These are phyloP conservation scores for Primulina tabacum DNA, from an alignment of 257 asterid genomes.

Conservation along the genomic window DNA sequence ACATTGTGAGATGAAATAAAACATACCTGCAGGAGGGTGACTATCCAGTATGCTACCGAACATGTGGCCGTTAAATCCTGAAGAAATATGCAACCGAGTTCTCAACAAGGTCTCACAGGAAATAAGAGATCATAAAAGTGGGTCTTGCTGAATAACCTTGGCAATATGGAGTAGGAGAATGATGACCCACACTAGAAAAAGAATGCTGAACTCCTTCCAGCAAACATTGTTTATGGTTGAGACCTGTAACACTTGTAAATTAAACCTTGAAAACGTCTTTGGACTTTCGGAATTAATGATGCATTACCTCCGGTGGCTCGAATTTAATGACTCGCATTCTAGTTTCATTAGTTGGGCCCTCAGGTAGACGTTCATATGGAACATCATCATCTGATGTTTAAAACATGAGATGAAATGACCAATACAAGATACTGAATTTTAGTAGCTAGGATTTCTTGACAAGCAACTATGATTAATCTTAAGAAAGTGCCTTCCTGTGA, in stretches of 20 bases:
- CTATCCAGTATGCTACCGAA: constrained; percentile 45
- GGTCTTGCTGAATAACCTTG: constrained; percentile 36
- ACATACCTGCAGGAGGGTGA: constrained; percentile 49
- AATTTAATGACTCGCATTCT: background rate
- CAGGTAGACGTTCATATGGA: background rate
- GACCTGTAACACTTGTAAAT: constrained; percentile 26
- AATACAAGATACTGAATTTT: background rate
- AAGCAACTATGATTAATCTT: no score
- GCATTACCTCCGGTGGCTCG: no score
- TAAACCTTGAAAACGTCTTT: no score
- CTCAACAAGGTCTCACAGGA: constrained; percentile 1
- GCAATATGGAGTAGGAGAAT: constrained; percentile 46
- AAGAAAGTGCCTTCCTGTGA: no score
- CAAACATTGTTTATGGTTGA: constrained; percentile 39
- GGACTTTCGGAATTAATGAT: no score
- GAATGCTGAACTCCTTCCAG: constrained; percentile 48
- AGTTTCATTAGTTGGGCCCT: background rate
- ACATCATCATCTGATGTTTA: background rate
- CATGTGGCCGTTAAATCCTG: constrained; percentile 51
- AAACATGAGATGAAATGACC: background rate
- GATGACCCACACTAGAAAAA: constrained; percentile 47
- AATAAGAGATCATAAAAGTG: background rate
- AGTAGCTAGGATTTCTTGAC: no score
- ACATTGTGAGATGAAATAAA: background rate
- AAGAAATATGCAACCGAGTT: constrained; percentile 5